Percentiles rank a stretch among this genome's conserved stretches.
phyloP scores from a whole-genome alignment of 306 rosid genomes.

The Ormosia emarginata region DNA sequence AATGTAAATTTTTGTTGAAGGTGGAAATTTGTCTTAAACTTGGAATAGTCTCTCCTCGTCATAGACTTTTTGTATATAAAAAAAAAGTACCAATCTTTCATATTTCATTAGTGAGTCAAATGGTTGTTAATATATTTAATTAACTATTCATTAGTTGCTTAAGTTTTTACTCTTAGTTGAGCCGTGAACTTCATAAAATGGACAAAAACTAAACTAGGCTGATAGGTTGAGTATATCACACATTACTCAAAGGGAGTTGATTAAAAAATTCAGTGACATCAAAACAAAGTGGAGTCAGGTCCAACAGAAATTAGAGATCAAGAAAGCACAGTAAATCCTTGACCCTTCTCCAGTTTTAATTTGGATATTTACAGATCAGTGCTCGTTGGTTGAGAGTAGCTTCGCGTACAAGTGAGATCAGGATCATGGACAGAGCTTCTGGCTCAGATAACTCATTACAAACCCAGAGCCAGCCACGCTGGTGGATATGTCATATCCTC shows the following conservation, averaged over 20 bases:
- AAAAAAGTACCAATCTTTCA: background rate
- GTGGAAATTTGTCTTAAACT: too few relatives aligned
- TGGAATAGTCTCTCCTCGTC: too few relatives aligned
- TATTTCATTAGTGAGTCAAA: background rate
- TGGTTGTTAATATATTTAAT: background rate
- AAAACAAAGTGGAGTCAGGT: slow-evolving; percentile 27
- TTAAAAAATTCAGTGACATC: background rate
- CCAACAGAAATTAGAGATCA: background rate
- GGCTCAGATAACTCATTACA: background rate
- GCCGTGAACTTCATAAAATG: slow-evolving; percentile 12
- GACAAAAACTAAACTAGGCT: slow-evolving; percentile 10
- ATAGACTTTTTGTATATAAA: too few relatives aligned
- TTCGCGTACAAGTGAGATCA: slow-evolving; percentile 49
- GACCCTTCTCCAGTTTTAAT: background rate
- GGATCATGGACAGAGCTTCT: background rate
- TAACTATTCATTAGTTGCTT: background rate
- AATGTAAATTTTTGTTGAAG: too few relatives aligned
- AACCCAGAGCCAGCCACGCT: background rate
- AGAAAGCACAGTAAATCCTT: background rate
- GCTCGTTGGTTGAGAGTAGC: slow-evolving; percentile 26
- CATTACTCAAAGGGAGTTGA: background rate
- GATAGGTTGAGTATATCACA: slow-evolving; percentile 9
- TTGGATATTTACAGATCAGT: background rate
- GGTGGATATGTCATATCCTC: background rate
- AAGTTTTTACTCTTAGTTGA: slow-evolving; percentile 16